phyloP scores from a whole-genome alignment of 192 early-diverging fungal genomes.

The Coemansia sp. region DNA sequence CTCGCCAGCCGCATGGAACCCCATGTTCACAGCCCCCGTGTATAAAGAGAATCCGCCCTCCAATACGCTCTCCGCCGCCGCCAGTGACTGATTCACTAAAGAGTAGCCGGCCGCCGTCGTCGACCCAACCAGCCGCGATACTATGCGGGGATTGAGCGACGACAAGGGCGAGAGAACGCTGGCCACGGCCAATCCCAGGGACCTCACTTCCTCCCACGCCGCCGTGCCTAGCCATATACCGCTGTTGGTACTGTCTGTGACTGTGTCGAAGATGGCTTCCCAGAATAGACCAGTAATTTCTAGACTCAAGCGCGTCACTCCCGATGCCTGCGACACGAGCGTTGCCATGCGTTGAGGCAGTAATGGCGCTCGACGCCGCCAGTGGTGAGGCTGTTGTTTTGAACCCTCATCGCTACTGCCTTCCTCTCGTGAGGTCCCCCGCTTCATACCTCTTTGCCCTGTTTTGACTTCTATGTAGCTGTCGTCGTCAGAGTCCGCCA shows the following conservation, averaged over 20 bases:
- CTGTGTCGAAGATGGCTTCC: constrained; percentile 55
- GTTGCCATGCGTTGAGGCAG: constrained; percentile 48
- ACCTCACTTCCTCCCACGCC: constrained; percentile 43
- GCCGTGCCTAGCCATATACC: constrained; percentile 44
- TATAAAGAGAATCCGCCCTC: constrained; percentile 78
- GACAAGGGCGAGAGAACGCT: constrained; percentile 41
- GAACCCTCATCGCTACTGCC: not conserved
- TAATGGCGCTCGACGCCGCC: constrained; percentile 43
- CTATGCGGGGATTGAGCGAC: constrained; percentile 48
- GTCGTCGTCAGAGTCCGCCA: not conserved
- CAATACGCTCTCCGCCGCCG: constrained; percentile 39
- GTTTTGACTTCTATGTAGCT: not conserved
- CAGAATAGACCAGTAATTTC: constrained; percentile 53
- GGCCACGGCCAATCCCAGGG: constrained; percentile 25
- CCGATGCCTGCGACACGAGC: constrained; percentile 46
- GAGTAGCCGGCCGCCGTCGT: constrained; percentile 45
- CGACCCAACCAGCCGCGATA: constrained; percentile 38
- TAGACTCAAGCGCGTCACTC: constrained; percentile 49
- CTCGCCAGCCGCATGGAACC: constrained; percentile 78
- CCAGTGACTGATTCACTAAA: constrained; percentile 42
- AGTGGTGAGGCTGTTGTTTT: constrained; percentile 20
- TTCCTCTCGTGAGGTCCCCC: not conserved
- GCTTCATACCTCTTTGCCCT: not conserved
- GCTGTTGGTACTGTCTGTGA: constrained; percentile 46
- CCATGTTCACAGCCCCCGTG: constrained; percentile 71